These are phyloP conservation scores for Saturnispora dispora DNA, from an alignment of 805 yeast genomes.

Conservation along the genomic window DNA sequence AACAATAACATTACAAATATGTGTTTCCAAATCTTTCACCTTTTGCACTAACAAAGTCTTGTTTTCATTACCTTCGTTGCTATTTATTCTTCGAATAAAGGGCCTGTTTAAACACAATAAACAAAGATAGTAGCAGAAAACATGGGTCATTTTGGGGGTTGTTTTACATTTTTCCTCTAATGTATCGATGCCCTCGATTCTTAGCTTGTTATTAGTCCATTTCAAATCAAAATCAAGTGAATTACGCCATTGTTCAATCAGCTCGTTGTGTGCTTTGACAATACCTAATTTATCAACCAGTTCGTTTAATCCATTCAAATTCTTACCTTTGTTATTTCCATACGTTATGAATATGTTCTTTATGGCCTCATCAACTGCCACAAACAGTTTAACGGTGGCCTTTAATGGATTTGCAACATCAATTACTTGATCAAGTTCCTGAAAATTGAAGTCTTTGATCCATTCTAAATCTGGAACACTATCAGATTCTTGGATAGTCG, in stretches of 20 bases:
- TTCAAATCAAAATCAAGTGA: constrained; percentile 39
- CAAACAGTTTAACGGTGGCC: constrained; percentile 34
- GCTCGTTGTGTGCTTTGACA: constrained; percentile 6
- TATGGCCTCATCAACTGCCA: constrained; percentile 37
- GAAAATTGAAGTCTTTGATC: constrained; percentile 49
- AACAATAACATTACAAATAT: constrained; percentile 24
- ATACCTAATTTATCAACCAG: neutral
- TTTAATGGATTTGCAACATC: constrained; percentile 37
- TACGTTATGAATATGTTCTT: constrained; percentile 31
- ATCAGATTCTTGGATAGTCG: constrained; percentile 51
- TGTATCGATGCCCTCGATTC: neutral
- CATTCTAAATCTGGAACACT: constrained; percentile 53
- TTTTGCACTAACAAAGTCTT: neutral
- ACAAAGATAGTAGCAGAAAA: constrained; percentile 51
- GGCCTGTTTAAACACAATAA: constrained; percentile 53
- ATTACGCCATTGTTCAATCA: constrained; percentile 35
- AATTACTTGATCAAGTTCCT: constrained; percentile 19
- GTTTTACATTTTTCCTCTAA: constrained; percentile 37
- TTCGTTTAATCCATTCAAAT: neutral
- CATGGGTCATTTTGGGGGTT: constrained; percentile 42
- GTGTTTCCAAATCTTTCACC: constrained; percentile 27
- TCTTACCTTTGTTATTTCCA: neutral
- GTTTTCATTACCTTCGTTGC: neutral
- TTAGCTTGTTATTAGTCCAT: constrained; percentile 36
- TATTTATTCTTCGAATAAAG: constrained; percentile 24